A percentile compares a stretch with the other conserved stretches of the same genome.
Evolutionary conservation across 306 rosid species (phyloP).

Genomic region (Gastrolobium bilobum): DNA sequence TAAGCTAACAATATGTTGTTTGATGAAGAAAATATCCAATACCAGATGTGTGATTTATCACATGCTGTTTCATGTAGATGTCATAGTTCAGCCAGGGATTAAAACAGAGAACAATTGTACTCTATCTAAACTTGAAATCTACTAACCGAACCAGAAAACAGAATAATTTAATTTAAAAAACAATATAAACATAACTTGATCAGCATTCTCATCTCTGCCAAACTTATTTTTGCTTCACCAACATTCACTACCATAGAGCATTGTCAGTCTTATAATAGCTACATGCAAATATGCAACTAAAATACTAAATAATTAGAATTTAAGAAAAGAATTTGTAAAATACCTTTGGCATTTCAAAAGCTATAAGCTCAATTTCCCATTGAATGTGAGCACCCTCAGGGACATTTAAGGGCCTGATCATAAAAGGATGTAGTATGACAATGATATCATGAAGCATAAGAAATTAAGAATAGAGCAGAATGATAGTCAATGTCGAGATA

Average conservation of each 20-base stretch:
- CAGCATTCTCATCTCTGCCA: constrained; percentile 28
- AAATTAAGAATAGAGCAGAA: constrained; percentile 26
- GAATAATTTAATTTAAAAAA: not conserved
- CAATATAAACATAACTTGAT: constrained; percentile 25
- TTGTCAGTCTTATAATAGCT: not conserved
- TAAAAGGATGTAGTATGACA: constrained; percentile 32
- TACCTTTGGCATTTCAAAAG: constrained; percentile 96
- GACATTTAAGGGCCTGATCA: constrained; percentile 80
- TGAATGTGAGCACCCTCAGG: constrained; percentile 90
- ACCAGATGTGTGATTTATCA: not conserved
- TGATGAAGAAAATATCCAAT: constrained; percentile 19
- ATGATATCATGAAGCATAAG: constrained; percentile 39
- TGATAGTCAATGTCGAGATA: constrained; percentile 8
- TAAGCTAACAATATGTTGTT: constrained; percentile 23
- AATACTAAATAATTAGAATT: constrained; percentile 21
- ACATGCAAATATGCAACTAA: constrained; percentile 5
- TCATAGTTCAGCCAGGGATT: constrained; percentile 18
- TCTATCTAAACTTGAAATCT: constrained; percentile 29
- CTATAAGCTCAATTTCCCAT: constrained; percentile 98
- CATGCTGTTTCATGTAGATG: constrained; percentile 23
- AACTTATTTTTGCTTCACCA: constrained; percentile 6
- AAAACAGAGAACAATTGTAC: constrained; percentile 32
- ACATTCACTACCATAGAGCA: constrained; percentile 11
- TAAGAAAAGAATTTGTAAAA: constrained; percentile 32
- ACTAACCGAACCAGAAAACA: not conserved